Conservation (phyloP, 164 flowering plant genomes). For the Umbilicus rupestris region DNA sequence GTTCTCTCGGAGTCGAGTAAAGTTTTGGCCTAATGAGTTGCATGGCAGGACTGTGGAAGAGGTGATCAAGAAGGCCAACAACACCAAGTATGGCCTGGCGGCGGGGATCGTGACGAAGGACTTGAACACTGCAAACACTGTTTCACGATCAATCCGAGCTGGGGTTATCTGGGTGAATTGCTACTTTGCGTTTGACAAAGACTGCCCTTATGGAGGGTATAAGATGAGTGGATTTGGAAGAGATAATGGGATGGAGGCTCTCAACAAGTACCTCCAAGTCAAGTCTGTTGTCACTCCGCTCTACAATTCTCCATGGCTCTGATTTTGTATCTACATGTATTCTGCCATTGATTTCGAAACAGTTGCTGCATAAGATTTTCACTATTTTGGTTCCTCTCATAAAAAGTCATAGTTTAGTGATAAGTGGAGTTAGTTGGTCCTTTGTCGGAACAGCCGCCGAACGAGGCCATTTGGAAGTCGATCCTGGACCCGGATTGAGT, state of each 20-base stretch:
- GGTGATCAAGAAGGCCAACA: conserved; percentile 53
- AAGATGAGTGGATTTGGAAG: conserved; percentile 71
- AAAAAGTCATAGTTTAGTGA: too few relatives aligned
- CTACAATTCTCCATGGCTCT: conserved; percentile 67
- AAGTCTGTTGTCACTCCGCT: conserved; percentile 70
- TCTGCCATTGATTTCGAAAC: too few relatives aligned
- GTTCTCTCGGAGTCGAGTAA: too few relatives aligned
- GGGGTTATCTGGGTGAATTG: conserved; percentile 72
- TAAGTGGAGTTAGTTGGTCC: too few relatives aligned
- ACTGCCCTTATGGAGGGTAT: conserved; percentile 61
- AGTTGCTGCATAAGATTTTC: not conserved
- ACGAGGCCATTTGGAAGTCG: too few relatives aligned
- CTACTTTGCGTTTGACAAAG: conserved; percentile 45
- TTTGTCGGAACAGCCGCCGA: too few relatives aligned
- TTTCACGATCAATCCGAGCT: conserved; percentile 64
- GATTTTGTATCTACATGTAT: not conserved
- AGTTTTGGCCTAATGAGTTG: not conserved
- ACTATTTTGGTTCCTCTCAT: not conserved
- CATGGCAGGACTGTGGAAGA: conserved; percentile 56
- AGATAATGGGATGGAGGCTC: conserved; percentile 49
- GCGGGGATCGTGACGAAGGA: conserved; percentile 64
- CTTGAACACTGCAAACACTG: conserved; percentile 51
- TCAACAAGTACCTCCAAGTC: conserved; percentile 54
- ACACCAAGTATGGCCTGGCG: conserved; percentile 63
- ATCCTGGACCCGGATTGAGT: too few relatives aligned